A percentile compares a stretch with the other conserved stretches of the same genome.
phyloP scores from a whole-genome alignment of 495 filamentous ascomycete genomes.

The Neurospora sp. region DNA sequence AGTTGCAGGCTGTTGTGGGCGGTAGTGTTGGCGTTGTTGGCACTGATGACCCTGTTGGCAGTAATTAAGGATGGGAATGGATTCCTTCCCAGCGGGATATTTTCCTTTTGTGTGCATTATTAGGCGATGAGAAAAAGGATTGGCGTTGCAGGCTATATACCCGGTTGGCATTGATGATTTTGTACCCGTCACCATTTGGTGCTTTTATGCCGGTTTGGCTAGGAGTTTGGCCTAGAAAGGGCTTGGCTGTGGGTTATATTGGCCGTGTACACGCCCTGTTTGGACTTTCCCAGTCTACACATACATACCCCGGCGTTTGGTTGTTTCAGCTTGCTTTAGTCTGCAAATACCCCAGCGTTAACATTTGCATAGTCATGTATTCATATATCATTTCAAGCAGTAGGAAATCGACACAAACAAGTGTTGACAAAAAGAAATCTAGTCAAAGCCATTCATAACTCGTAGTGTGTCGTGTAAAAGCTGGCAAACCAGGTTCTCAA shows the following conservation, averaged over 20 bases:
- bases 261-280: neutral
- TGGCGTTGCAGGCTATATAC: neutral
- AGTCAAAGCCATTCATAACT: neutral
- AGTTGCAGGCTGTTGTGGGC: neutral
- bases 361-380: neutral
- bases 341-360: neutral
- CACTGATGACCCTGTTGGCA: neutral
- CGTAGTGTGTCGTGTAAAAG: no score
- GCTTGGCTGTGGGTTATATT: neutral
- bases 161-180: neutral
- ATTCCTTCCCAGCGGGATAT: neutral
- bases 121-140: neutral
- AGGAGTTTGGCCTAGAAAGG: neutral
- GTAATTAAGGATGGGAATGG: neutral
- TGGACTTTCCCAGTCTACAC: neutral
- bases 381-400: neutral
- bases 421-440: neutral
- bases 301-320: neutral
- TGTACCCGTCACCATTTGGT: no score
- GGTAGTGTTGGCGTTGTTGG: neutral
- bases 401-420: neutral
- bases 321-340: neutral
- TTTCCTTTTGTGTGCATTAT: neutral
- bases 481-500: no score
- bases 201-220: neutral